phyloP scores from a whole-genome alignment of 2,329 filamentous ascomycete species.

The Colletotrichum costaricense region DNA sequence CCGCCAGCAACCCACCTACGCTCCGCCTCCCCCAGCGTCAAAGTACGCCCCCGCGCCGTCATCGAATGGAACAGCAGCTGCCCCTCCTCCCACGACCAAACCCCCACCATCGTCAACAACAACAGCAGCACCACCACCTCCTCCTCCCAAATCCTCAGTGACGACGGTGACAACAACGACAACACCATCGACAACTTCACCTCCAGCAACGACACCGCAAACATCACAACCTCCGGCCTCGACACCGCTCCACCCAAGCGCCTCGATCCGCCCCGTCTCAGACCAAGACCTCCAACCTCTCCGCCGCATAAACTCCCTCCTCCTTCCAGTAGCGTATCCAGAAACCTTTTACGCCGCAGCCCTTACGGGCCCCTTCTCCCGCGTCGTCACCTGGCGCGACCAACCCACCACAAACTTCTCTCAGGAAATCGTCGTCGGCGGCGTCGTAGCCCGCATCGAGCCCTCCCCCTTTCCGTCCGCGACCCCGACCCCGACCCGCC shows the following conservation, averaged over 20 bases:
- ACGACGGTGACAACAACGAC: conserved; percentile 34
- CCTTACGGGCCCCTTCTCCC: conserved; percentile 65
- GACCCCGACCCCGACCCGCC: conserved; percentile 36
- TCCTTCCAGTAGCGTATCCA: conserved; percentile 72
- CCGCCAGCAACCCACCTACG: conserved; percentile 54
- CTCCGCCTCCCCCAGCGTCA: conserved; percentile 49
- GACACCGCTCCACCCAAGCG: conserved; percentile 56
- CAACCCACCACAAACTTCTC: conserved; percentile 40
- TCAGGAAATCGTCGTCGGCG: conserved; percentile 60
- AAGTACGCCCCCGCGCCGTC: conserved; percentile 45
- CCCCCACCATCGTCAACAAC: conserved; percentile 44
- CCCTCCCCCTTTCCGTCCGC: conserved; percentile 49
- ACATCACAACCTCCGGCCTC: conserved; percentile 42
- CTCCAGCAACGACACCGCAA: conserved; percentile 32
- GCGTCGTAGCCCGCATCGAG: conserved; percentile 72
- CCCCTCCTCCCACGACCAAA: conserved; percentile 41
- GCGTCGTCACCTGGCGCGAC: conserved; percentile 47
- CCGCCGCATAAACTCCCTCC: conserved; percentile 72
- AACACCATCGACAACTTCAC: conserved; percentile 12
- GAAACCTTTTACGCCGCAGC: conserved; percentile 72
- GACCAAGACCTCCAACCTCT: conserved; percentile 66
- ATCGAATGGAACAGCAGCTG: conserved; percentile 20
- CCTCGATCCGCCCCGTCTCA: conserved; percentile 62
- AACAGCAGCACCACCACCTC: conserved; percentile 32
- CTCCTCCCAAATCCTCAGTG: conserved; percentile 12